Conservation (phyloP, 2,329 filamentous ascomycete species). For the Septoria linicola region DNA sequence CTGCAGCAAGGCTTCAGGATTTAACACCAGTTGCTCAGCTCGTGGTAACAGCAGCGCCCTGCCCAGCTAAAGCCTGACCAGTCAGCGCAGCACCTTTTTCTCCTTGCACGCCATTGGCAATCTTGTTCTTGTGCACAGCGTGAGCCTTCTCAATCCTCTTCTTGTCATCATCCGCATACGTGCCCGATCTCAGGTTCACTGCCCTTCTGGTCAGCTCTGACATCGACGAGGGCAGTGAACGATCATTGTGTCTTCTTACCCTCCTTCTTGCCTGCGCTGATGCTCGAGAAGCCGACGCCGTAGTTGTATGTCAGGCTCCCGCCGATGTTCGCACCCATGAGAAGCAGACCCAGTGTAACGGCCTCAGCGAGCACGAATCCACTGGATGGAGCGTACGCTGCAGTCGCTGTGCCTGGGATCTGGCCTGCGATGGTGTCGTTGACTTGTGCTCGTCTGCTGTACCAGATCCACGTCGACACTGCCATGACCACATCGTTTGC, state of each 20-base stretch:
- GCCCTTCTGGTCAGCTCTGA: conserved; percentile 6
- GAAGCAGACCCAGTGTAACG: conserved; percentile 37
- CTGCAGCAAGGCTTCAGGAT: too few relatives aligned
- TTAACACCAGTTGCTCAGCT: neutral
- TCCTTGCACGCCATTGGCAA: conserved; percentile 10
- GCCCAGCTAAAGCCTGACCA: conserved; percentile 10
- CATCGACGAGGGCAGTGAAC: neutral
- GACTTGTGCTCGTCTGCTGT: conserved; percentile 35
- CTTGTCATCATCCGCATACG: conserved; percentile 18
- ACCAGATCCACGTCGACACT: conserved; percentile 46
- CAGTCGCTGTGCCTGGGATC: conserved; percentile 27
- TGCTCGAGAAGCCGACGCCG: conserved; percentile 45
- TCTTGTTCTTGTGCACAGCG: conserved; percentile 5
- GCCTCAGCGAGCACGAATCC: conserved; percentile 42
- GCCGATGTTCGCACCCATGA: conserved; percentile 46
- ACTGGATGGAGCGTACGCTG: conserved; percentile 38
- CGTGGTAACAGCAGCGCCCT: neutral
- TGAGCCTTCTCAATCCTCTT: conserved; percentile 18
- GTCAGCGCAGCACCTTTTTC: conserved; percentile 9
- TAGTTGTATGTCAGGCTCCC: conserved; percentile 47
- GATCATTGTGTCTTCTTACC: conserved; percentile 15
- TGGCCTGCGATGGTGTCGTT: conserved; percentile 32
- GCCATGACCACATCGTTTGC: conserved; percentile 45
- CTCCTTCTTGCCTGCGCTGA: conserved; percentile 32
- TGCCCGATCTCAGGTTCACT: conserved; percentile 20